These are phyloP conservation scores for Neopestalotiopsis rosae DNA, from an alignment of 2,329 filamentous ascomycete species.

Conservation along the genomic window DNA sequence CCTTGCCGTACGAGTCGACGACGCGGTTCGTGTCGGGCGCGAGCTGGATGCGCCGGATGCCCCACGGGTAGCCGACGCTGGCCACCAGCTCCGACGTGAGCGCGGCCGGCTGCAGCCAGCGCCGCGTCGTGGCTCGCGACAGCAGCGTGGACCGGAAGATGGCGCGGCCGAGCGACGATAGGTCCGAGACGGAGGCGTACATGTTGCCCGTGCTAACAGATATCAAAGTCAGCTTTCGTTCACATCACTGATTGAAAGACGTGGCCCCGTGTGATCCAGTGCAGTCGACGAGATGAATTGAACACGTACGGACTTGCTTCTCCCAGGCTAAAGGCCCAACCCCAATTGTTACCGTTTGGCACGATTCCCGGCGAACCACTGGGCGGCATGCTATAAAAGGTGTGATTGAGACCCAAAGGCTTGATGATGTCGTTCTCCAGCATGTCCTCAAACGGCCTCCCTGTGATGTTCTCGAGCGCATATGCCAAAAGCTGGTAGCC, in stretches of 20 bases:
- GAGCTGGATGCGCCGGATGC: constrained; percentile 42
- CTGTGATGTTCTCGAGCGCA: constrained; percentile 33
- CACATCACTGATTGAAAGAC: too few relatives aligned
- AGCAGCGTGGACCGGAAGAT: constrained; percentile 46
- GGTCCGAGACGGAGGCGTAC: constrained; percentile 48
- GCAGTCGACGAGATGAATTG: not conserved
- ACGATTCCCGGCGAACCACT: constrained; percentile 27
- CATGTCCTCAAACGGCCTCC: constrained; percentile 29
- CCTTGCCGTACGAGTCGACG: constrained; percentile 36
- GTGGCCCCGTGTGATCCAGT: too few relatives aligned
- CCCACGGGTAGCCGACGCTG: constrained; percentile 50
- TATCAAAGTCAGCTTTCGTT: not conserved
- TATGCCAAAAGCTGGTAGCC: constrained; percentile 34
- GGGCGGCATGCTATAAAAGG: constrained; percentile 31
- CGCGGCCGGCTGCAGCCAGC: constrained; percentile 49
- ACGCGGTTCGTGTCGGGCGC: constrained; percentile 28
- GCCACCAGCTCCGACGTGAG: constrained; percentile 43
- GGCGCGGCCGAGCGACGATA: constrained; percentile 47
- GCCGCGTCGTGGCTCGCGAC: constrained; percentile 39
- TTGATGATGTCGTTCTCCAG: constrained; percentile 28
- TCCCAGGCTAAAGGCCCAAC: constrained; percentile 43
- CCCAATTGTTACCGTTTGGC: constrained; percentile 23
- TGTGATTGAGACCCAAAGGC: constrained; percentile 27
- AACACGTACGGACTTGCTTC: constrained; percentile 45
- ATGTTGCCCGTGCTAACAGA: constrained; percentile 45